Evolutionary conservation across 495 filamentous ascomycete species (phyloP).

Genomic region (Podospora appendiculata): DNA sequence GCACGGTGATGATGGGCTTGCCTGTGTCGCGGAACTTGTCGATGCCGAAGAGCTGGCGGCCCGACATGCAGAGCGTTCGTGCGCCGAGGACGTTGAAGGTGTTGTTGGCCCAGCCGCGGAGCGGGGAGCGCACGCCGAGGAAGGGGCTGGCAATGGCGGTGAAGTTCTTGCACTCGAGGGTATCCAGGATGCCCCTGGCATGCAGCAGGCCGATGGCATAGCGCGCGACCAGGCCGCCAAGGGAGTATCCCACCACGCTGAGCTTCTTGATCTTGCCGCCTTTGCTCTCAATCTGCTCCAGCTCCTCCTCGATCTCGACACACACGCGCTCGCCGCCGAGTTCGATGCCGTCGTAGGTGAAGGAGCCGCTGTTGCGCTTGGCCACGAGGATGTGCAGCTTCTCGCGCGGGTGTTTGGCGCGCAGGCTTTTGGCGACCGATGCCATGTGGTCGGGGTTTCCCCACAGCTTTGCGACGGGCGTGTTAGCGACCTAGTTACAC

Average conservation of each 20-base stretch:
- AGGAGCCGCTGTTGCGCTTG: conserved; percentile 71
- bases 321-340: conserved; percentile 81
- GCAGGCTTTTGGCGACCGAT: conserved; percentile 59
- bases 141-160: conserved; percentile 89
- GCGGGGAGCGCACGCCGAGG: conserved; percentile 73
- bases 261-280: conserved; percentile 71
- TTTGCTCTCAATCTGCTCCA: conserved; percentile 54
- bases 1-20: conserved; percentile 66
- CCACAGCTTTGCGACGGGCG: conserved; percentile 57
- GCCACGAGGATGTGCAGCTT: conserved; percentile 65
- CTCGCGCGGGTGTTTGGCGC: conserved; percentile 54
- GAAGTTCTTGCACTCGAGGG: conserved; percentile 83
- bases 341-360: conserved; percentile 94
- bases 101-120: conserved; percentile 55
- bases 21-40: conserved; percentile 79
- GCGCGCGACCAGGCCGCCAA: conserved; percentile 79
- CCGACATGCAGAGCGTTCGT: conserved; percentile 67
- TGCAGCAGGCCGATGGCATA: conserved; percentile 83
- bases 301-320: conserved; percentile 76
- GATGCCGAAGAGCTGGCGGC: conserved; percentile 78
- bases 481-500: too few species aligned
- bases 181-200: conserved; percentile 69
- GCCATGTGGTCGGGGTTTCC: conserved; percentile 82
- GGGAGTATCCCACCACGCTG: conserved; percentile 81
- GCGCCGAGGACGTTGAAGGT: conserved; percentile 79